phyloP scores from a whole-genome alignment of 805 yeast species.

The Candida taoyuanica region DNA sequence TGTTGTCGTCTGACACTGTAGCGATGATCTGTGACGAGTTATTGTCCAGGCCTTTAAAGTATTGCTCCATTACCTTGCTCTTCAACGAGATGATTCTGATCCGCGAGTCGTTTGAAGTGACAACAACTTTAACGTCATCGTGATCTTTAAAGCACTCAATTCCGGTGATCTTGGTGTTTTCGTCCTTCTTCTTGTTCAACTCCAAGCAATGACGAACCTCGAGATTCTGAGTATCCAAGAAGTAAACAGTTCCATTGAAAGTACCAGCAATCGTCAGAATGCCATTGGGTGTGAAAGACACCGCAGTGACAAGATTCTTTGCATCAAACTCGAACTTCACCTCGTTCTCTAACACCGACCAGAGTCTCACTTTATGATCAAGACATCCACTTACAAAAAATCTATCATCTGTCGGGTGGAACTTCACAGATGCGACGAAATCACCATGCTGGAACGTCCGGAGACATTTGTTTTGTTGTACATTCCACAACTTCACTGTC shows the following conservation, averaged over 20 bases:
- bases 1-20: conserved; percentile 48
- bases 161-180: conserved; percentile 60
- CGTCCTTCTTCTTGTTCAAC: conserved; percentile 35
- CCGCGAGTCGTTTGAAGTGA: conserved; percentile 81
- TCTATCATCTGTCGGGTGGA: conserved; percentile 83
- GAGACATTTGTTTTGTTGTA: conserved; percentile 58
- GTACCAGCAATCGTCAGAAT: conserved; percentile 66
- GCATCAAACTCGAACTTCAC: conserved; percentile 59
- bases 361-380: conserved; percentile 69
- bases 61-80: conserved; percentile 51
- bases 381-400: conserved; percentile 80
- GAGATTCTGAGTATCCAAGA: conserved; percentile 62
- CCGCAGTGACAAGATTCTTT: conserved; percentile 67
- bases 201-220: conserved; percentile 41
- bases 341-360: conserved; percentile 76
- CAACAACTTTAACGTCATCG: conserved; percentile 40
- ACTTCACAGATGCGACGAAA: conserved; percentile 73
- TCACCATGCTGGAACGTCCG: conserved; percentile 69
- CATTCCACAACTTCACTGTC: conserved; percentile 82
- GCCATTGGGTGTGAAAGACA: conserved; percentile 66
- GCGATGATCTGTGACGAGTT: conserved; percentile 71
- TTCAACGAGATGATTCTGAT: conserved; percentile 59
- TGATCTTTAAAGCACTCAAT: conserved; percentile 45
- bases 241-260: conserved; percentile 62
- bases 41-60: conserved; percentile 71